Base-by-base conservation (phyloP, 345 rosid species). In the Eucalyptus caleyi region DNA sequence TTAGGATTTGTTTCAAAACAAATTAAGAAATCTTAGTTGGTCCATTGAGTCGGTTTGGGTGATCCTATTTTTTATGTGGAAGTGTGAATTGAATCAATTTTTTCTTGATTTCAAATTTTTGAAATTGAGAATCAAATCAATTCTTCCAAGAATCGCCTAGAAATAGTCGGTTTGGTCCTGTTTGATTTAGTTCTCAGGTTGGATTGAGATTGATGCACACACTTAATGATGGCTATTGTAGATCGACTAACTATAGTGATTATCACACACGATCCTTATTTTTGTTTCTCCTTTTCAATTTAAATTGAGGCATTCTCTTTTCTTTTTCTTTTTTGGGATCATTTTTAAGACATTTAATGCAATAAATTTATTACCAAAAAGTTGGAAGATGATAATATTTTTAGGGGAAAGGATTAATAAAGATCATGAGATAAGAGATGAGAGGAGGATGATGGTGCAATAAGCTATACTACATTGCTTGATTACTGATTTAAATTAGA, bases 101-200 rank as follows among this genome's bases (percentile, higher is more conserved):
- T 23, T 56, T 56, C 62, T 23, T 56, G 62, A 56, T 56, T 56
- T 56, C 6, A 56, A 56, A 24, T 56, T 24, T 24, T 56, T 56
- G 6, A 0, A 56, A 56, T 56, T 24, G 30, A 1, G 6, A 56
- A 10, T 23, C 0, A 1, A 24, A 56, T 56, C 1, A 2, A 24
- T 24, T 3, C 14, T 24, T 24, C 0, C 0, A 0, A 0, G 13
- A 56, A 56, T 56, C 0, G 1, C 6, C 13, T 2, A 0, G 6
- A 56, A 56, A 10, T 0, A 4, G 1, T 53, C 1, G 2, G 3
- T 53, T 21, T 53, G 59, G 11, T 19, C 11, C 1, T 10, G 0
- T 23, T 24, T 6, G 5, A 56, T 56, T 56, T 5, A 24, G 13
- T 56, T 56, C 1, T 56, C 13, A 3, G 6, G 30, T 23, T 56